A percentile compares a stretch with the other conserved stretches of the same genome.
phyloP scores from a whole-genome alignment of 2,329 filamentous ascomycete species.

The Zymoseptoria ardabiliae region DNA sequence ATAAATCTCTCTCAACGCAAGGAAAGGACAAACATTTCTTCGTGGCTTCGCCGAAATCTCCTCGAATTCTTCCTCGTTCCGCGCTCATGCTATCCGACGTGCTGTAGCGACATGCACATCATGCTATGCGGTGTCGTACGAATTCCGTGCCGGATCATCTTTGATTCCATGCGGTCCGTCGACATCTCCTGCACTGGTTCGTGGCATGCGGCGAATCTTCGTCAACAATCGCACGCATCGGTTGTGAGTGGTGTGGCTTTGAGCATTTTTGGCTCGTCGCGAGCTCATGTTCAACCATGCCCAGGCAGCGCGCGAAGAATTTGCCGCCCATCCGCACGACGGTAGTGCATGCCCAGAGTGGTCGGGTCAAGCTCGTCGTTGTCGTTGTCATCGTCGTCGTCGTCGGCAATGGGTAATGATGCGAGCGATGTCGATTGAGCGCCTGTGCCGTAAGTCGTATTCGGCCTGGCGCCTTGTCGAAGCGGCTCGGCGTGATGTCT shows the following conservation, averaged over 20 bases:
- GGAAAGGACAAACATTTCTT: neutral
- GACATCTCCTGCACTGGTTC: neutral
- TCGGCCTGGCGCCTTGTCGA: constrained; percentile 39
- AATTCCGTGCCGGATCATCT: neutral
- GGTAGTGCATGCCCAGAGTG: constrained; percentile 37
- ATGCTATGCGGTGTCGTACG: neutral
- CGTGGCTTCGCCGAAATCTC: neutral
- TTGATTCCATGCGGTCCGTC: neutral
- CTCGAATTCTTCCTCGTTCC: neutral
- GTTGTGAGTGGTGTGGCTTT: neutral
- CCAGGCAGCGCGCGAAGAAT: constrained; percentile 22
- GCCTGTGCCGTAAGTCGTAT: constrained; percentile 8
- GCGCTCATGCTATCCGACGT: neutral
- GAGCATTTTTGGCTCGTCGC: neutral
- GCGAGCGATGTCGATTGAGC: constrained; percentile 6
- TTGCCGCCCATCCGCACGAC: constrained; percentile 38
- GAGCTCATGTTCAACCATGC: constrained; percentile 1
- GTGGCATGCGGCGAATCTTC: neutral
- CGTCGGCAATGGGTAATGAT: constrained; percentile 21
- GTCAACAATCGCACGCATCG: too few relatives aligned
- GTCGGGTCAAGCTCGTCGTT: constrained; percentile 25
- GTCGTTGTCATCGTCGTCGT: constrained; percentile 30
- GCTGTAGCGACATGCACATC: neutral
- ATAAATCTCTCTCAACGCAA: neutral
- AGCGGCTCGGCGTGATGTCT: constrained; percentile 38